These are phyloP conservation scores for Botrytis elliptica DNA, from an alignment of 2,329 filamentous ascomycete genomes.

Conservation along the genomic window DNA sequence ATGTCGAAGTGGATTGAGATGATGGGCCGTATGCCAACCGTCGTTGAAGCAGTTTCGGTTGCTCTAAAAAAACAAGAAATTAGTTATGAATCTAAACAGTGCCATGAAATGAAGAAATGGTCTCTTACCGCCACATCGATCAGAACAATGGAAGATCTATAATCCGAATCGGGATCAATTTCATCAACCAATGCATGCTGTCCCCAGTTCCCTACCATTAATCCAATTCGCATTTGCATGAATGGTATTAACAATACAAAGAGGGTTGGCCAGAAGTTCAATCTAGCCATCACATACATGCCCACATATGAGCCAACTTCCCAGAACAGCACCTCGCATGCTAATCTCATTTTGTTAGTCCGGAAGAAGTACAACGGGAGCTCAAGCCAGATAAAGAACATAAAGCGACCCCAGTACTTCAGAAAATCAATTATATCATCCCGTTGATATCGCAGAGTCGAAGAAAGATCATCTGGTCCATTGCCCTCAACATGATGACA, in stretches of 20 bases:
- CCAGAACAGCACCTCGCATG: constrained; percentile 56
- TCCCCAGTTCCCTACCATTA: constrained; percentile 84
- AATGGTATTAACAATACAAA: constrained; percentile 69
- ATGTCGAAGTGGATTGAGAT: constrained; percentile 74
- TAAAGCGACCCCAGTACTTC: constrained; percentile 72
- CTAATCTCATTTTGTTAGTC: constrained; percentile 57
- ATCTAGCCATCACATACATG: constrained; percentile 52
- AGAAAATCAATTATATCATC: constrained; percentile 65
- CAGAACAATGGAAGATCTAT: constrained; percentile 73
- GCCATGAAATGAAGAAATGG: not conserved
- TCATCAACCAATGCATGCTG: constrained; percentile 80
- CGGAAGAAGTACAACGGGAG: constrained; percentile 70
- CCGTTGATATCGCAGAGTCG: constrained; percentile 73
- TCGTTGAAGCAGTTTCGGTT: constrained; percentile 83
- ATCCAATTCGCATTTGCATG: constrained; percentile 61
- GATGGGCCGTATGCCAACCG: constrained; percentile 79
- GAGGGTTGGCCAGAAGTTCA: constrained; percentile 50
- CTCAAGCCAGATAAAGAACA: constrained; percentile 72
- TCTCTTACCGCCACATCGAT: constrained; percentile 70
- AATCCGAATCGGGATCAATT: constrained; percentile 73
- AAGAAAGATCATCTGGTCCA: constrained; percentile 72
- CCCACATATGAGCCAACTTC: constrained; percentile 59
- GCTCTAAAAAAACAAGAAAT: constrained; percentile 50
- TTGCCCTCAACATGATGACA: constrained; percentile 83
- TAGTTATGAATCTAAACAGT: constrained; percentile 15